Base-by-base conservation (phyloP, 306 rosid genomes). In the Erythrophleum fordii region DNA sequence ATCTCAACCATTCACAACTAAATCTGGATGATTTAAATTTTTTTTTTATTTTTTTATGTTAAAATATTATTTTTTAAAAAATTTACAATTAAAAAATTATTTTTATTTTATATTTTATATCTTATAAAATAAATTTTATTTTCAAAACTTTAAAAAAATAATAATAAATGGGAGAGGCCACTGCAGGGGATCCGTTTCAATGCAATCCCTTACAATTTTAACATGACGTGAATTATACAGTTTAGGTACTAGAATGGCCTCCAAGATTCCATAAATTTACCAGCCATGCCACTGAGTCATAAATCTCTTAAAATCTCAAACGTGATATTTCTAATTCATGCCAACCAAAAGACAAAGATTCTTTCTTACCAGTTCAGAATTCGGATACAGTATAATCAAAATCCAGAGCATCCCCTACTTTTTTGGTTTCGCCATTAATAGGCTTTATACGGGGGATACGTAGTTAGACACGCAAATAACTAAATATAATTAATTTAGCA, bases 401-500 rank as follows among this genome's bases (percentile, higher is more conserved):
- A 26, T 26, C 37, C 37, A 11, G 8, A 59, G 9, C 66, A 4
- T 11, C 26, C n/a, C 66, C 13, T 11, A 59, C 26, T 28, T 28
- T 59, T 4, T 59, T 26, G 66, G 8, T 65, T 65, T 34, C 23
- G 14, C 69, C 69, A 17, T 64, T 34, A 65, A n/a, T 44, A 2
- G 26, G 6, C 0, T 25, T 23, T 8, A 5, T 13, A 29, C 13
- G 16, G 1, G 44, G 13, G 28, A 46, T 73, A 78, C 29, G 73
- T 37, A n/a, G n/a, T n/a, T n/a, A n/a, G n/a, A n/a, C n/a, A 48
- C n/a, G 60, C 55, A 56, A 75, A 72, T 23, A 3, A 49, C 59
- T 29, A 61, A 5, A 59, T 17, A 12, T 65, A 41, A 62, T 41
- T 26, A 5, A 26, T 52, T 72, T 67, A 92, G 69, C 97, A 92